Base-by-base conservation (phyloP, 495 filamentous ascomycete genomes). In the Hypoxylon subgilvum region DNA sequence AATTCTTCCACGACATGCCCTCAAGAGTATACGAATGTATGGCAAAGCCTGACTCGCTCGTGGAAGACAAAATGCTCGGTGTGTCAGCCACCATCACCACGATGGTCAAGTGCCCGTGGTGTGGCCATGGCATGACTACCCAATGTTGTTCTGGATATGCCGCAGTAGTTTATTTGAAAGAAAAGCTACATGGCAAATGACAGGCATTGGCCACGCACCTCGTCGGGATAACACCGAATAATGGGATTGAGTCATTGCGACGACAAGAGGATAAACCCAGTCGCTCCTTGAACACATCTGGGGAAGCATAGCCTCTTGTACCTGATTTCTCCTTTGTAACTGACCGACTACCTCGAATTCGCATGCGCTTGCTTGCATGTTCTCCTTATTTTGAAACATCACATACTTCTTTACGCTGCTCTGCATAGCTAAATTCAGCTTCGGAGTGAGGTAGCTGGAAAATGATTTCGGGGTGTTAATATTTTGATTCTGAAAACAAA, bases 1-100 rank as follows among this genome's bases (percentile, higher is more conserved):
- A 86, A 47, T 90, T 86, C 69, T 92, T 87, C 80, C 87, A 92
- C 70, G 89, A 92, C 61, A 82, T 91, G 70, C 89, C 89, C 7
- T 86, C 84, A 7, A 84, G 86, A 35, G 76, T 89, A 43, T 91
- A 91, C 63, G 84, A 88, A 48, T 87, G 81, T 63, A 88, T 90
- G 79, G 84, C 85, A 14, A 83, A 82, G 59, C 82, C 85, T 7
- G 84, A 87, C 49, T 77, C 76, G 17, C 67, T 83, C 13, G 74
- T 80, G 1, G 69, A 79, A 52, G 79, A 82, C 57, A 64, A 65
- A 52, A 46, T 68, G 51, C 61, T 79, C 22, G 75, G 78, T n/a
- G 72, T 80, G 18, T 77, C 77, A 47, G 77, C 81, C 9, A 75
- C 78, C 17, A 75, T 82, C 58, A 81, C 80, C 21, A 83, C 79